Conservation (phyloP, 139 green algal species). For the Nannochloris sp. region DNA sequence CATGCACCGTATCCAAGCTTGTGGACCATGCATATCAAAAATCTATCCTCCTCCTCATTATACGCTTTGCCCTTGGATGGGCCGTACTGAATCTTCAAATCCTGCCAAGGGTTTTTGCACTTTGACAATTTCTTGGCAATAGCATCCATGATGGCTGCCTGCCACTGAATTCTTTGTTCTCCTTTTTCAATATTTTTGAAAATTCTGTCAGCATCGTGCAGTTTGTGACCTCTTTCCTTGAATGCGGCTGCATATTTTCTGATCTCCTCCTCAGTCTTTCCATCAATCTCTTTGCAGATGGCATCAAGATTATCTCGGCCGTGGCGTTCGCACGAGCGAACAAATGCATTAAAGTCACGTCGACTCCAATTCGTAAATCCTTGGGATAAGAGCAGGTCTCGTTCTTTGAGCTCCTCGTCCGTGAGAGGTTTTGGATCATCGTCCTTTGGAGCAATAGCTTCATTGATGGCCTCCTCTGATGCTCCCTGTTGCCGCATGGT, state of each 20-base stretch:
- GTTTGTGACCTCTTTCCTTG: constrained; percentile 55
- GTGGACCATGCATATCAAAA: constrained; percentile 95
- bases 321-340: constrained; percentile 82
- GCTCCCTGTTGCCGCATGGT: constrained; percentile 40
- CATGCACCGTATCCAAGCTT: constrained; percentile 93
- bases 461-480: constrained; percentile 52
- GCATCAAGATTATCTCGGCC: constrained; percentile 63
- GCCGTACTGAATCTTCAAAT: constrained; percentile 79
- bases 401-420: constrained; percentile 65
- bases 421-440: constrained; percentile 79
- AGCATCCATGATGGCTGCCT: constrained; percentile 74
- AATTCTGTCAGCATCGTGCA: constrained; percentile 71
- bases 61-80: constrained; percentile 96
- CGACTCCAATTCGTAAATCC: constrained; percentile 88
- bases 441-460: constrained; percentile 30
- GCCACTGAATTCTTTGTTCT: constrained; percentile 74
- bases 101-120: constrained; percentile 93
- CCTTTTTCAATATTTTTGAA: constrained; percentile 95
- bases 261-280: constrained; percentile 83
- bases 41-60: constrained; percentile 98
- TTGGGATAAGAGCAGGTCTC: constrained; percentile 46
- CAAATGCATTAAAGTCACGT: constrained; percentile 89
- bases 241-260: constrained; percentile 54
- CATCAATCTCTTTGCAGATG: constrained; percentile 84
- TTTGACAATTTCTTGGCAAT: constrained; percentile 83